Percentiles rank a stretch among this genome's conserved stretches.
phyloP scores from a whole-genome alignment of 169 alveolate species.

The Cyclospora cayetanensis region DNA sequence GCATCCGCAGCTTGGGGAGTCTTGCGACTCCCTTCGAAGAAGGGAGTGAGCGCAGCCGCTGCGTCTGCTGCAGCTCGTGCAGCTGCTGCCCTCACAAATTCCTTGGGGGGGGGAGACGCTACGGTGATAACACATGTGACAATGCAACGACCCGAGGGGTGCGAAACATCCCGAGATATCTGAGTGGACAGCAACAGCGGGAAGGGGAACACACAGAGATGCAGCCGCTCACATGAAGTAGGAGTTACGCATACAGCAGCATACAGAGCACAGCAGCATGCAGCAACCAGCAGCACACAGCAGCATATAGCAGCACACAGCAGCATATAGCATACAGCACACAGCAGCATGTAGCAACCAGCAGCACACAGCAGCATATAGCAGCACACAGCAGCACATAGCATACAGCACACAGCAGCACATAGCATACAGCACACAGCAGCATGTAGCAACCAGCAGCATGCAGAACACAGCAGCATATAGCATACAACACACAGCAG shows the following conservation, averaged over 20 bases:
- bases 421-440: background rate
- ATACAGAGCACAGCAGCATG: background rate
- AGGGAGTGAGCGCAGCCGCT: too few relatives aligned
- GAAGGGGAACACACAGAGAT: background rate
- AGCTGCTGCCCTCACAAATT: background rate
- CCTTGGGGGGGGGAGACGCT: background rate
- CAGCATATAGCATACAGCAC: background rate
- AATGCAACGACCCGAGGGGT: background rate
- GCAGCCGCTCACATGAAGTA: background rate
- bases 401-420: background rate
- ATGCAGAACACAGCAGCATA: background rate
- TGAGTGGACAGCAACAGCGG: constrained; percentile 21
- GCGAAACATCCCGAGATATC: background rate
- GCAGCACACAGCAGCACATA: background rate
- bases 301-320: background rate
- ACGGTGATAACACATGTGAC: background rate
- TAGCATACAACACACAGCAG: background rate
- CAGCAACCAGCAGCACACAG: background rate
- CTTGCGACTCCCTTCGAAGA: too few relatives aligned
- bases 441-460: background rate
- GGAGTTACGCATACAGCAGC: background rate
- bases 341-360: too few relatives aligned
- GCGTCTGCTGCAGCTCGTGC: background rate
- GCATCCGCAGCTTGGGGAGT: background rate
- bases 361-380: background rate